phyloP scores from a whole-genome alignment of 1,284 basidiomycete genomes.

The Schizophyllum amplum region DNA sequence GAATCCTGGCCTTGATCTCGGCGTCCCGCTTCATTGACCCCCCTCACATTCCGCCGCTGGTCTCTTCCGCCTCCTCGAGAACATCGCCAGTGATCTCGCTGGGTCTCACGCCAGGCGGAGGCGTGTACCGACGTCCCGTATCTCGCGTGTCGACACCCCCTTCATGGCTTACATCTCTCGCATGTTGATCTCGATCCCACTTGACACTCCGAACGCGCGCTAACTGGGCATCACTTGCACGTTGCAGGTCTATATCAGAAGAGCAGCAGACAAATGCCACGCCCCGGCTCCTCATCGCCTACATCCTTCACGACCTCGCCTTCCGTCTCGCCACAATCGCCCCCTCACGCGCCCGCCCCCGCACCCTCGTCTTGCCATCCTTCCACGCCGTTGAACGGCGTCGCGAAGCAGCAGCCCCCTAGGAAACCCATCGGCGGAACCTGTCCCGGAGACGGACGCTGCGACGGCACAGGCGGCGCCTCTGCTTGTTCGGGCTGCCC shows the following conservation, averaged over 20 bases:
- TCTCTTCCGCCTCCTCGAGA: background rate
- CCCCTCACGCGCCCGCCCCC: constrained; percentile 2
- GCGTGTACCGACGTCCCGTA: background rate
- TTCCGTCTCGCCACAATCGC: constrained; percentile 14
- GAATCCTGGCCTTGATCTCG: background rate
- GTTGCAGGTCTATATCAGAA: background rate
- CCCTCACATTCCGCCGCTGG: background rate
- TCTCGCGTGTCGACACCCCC: background rate
- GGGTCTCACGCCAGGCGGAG: background rate
- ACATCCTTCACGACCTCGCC: constrained; percentile 13
- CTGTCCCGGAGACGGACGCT: constrained; percentile 92
- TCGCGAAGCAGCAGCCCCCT: constrained; percentile 14
- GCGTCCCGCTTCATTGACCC: background rate
- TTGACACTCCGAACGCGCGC: background rate
- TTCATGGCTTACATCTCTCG: background rate
- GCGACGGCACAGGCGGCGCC: constrained; percentile 91
- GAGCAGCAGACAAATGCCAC: constrained; percentile 1
- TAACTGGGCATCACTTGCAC: background rate
- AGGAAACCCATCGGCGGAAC: constrained; percentile 44
- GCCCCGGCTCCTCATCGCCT: constrained; percentile 16
- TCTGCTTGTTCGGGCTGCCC: constrained; percentile 89
- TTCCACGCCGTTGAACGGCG: background rate
- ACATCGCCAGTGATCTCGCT: background rate
- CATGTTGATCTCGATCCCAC: background rate
- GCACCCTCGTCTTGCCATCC: background rate